A percentile compares a stretch with the other conserved stretches of the same genome.
Conservation (phyloP, 129 eudicot genomes). For the Glebionis coronaria region DNA sequence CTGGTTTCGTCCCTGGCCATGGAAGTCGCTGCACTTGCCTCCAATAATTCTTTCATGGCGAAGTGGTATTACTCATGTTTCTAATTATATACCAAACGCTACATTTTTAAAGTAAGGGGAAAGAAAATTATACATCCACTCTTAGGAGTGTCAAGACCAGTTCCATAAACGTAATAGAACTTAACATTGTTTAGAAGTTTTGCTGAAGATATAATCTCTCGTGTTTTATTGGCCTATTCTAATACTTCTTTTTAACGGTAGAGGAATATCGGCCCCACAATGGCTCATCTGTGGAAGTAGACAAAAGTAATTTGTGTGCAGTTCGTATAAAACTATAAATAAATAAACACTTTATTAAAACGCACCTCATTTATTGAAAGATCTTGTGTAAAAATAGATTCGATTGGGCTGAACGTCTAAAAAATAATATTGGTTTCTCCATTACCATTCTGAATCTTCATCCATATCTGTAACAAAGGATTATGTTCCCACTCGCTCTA, state of each 20-base stretch:
- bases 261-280: slow-evolving; percentile 60
- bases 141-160: no score
- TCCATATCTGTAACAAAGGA: slow-evolving; percentile 82
- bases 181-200: slow-evolving; percentile 73
- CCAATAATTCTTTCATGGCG: no score
- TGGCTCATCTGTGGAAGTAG: slow-evolving; percentile 43
- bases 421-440: slow-evolving; percentile 50
- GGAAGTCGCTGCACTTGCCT: no score
- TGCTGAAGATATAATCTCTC: slow-evolving; percentile 61
- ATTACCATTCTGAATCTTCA: slow-evolving; percentile 42
- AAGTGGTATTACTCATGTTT: no score
- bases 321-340: neutral
- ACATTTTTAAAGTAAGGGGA: no score
- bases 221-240: slow-evolving; percentile 86
- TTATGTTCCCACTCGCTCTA: slow-evolving; percentile 66
- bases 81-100: no score
- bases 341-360: neutral
- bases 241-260: slow-evolving; percentile 73
- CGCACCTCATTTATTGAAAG: no score
- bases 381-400: slow-evolving; percentile 60
- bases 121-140: slow-evolving; percentile 52
- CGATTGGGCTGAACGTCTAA: slow-evolving; percentile 64
- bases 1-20: no score
- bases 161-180: slow-evolving; percentile 86
- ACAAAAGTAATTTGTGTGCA: neutral